These are phyloP conservation scores for Verticillium klebahnii DNA, from an alignment of 2,329 filamentous ascomycete genomes.

Conservation along the genomic window DNA sequence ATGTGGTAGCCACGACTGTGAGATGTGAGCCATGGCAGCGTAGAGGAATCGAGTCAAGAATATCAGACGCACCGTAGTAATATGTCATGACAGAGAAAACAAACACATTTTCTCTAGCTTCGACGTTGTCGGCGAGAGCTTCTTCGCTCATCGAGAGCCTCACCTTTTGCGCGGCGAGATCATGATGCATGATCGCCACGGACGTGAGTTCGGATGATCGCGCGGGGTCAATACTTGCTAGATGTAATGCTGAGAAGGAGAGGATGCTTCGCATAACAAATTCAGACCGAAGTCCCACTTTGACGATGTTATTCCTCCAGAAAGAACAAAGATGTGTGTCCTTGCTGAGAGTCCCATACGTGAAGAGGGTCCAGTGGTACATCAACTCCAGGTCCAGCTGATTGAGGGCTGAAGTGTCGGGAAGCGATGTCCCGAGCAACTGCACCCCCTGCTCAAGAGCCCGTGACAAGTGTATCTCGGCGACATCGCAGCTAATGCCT, in stretches of 20 bases:
- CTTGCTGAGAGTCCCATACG: constrained; percentile 6
- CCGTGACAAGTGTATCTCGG: constrained; percentile 1
- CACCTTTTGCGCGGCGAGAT: neutral
- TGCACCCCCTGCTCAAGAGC: neutral
- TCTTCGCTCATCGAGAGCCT: neutral
- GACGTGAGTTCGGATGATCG: constrained; percentile 2
- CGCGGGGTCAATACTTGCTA: constrained; percentile 27
- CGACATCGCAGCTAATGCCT: constrained; percentile 31
- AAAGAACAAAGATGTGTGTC: constrained; percentile 34
- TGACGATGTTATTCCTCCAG: constrained; percentile 42
- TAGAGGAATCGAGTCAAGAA: neutral
- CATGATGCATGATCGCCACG: neutral
- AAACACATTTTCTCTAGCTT: neutral
- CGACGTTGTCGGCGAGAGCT: neutral
- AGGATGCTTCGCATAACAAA: constrained; percentile 45
- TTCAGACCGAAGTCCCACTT: constrained; percentile 38
- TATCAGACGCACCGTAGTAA: neutral
- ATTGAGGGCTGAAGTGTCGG: constrained; percentile 20
- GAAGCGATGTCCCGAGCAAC: neutral
- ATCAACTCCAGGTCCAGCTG: constrained; percentile 45
- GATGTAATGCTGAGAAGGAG: constrained; percentile 43
- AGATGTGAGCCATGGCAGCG: neutral
- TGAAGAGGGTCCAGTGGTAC: constrained; percentile 43
- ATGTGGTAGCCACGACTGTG: neutral
- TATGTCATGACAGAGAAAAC: neutral